These are phyloP conservation scores for Chlorella sp. DNA, from an alignment of 139 green algal genomes.

Conservation along the genomic window DNA sequence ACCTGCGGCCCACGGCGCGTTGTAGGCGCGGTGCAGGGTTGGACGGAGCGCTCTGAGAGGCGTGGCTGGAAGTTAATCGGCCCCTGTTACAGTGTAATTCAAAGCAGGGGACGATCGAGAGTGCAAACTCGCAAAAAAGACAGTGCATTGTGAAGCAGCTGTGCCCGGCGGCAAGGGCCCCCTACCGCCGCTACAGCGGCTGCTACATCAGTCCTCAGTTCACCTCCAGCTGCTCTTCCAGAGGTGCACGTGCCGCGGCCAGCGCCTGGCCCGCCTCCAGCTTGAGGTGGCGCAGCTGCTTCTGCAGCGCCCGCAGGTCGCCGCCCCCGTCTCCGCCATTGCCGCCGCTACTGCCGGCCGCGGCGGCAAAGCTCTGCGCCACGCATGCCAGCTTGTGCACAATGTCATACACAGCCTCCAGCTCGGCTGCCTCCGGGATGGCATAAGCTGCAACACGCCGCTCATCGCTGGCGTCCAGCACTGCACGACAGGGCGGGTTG, in stretches of 20 bases:
- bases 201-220: too few relatives aligned
- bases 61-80: too few relatives aligned
- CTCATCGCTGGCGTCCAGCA: constrained; percentile 20
- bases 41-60: too few relatives aligned
- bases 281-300: constrained; percentile 14
- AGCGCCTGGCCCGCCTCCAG: constrained; percentile 14
- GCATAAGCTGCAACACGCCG: neutral
- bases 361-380: constrained; percentile 1
- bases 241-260: neutral
- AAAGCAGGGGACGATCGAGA: too few relatives aligned
- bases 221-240: too few relatives aligned
- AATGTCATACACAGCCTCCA: constrained; percentile 7
- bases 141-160: too few relatives aligned
- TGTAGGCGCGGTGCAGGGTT: too few relatives aligned
- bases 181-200: too few relatives aligned
- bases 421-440: neutral
- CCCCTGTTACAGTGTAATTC: too few relatives aligned
- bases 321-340: neutral
- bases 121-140: too few relatives aligned
- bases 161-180: too few relatives aligned
- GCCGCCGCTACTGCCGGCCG: neutral
- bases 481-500: neutral
- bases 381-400: constrained; percentile 36
- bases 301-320: neutral
- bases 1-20: too few relatives aligned